Evolutionary conservation across 108 stramenopile genomes (phyloP), one percentile per base, ranked within the genome.

Genomic region (Seminavis robusta): DNA sequence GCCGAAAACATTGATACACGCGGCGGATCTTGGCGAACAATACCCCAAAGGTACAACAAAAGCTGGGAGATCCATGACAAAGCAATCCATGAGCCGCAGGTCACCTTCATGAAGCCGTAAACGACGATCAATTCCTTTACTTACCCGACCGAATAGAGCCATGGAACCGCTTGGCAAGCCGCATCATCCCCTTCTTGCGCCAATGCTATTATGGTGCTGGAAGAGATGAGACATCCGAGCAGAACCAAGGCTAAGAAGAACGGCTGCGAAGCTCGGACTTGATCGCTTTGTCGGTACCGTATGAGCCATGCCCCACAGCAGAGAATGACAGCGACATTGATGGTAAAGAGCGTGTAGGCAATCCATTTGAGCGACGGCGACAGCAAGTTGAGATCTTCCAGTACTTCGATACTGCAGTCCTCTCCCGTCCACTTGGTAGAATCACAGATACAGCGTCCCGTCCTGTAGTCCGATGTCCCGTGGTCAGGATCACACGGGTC

Each of bases 131-230:
- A n/a, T n/a, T n/a, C n/a, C n/a, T n/a, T n/a, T n/a, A n/a, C n/a
- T n/a, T n/a, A 71, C 19, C 71, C 71, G 9, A 67, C 51, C 0
- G 42, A 45, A 33, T 66, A 53, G 1, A 73, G 33, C 61, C 61
- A 73, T 34, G 71, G 71, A 1, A 47, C 40, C 8, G 48, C 46
- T 48, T 61, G 52, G 11, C 71, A 71, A 31, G 69, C 47, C 3
- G 44, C 30, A 21, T 23, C 45, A 5, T 46, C n/a, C 8, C 36
- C 57, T 19, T 48, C 44, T 20, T 1, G 11, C 20, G 44, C 43
- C 42, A 58, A 21, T 27, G 57, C 57, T 4, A 58, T 1, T 2
- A 58, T 58, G 44, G 57, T 58, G 11, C 11, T 26, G 9, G 57
- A 21, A 27, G 33, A 37, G 24, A 46, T 34, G 8, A 58, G 21